Percentiles rank a stretch among this genome's conserved stretches.
These are phyloP conservation scores for Fagus crenata DNA, from an alignment of 306 rosid species.

Conservation along the genomic window DNA sequence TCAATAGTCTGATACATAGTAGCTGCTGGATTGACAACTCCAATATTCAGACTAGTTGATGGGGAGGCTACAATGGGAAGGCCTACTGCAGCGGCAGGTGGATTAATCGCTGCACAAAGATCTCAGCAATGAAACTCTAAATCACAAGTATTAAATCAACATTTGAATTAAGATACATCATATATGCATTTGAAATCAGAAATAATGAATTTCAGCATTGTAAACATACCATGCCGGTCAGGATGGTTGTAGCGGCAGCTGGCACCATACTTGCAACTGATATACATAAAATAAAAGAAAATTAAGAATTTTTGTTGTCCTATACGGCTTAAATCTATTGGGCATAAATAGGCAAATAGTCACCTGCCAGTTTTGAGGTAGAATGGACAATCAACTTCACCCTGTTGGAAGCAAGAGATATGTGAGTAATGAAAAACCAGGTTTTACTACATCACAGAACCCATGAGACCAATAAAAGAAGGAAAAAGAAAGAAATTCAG, in stretches of 20 bases:
- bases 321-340: constrained; percentile 20
- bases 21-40: constrained; percentile 60
- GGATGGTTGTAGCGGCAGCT: constrained; percentile 97
- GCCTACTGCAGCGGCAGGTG: constrained; percentile 53
- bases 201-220: constrained; percentile 29
- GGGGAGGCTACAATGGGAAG: constrained; percentile 55
- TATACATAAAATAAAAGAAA: constrained; percentile 32
- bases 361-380: constrained; percentile 99
- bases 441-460: constrained; percentile 12
- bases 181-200: constrained; percentile 14
- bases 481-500: constrained; percentile 6
- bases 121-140: constrained; percentile 13
- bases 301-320: constrained; percentile 25
- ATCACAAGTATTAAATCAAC: constrained; percentile 11
- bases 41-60: constrained; percentile 65
- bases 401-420: constrained; percentile 56
- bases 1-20: constrained; percentile 76
- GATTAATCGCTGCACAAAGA: constrained; percentile 58
- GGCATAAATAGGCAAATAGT: constrained; percentile 21
- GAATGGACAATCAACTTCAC: constrained; percentile 96
- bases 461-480: constrained; percentile 3
- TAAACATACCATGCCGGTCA: constrained; percentile 66
- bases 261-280: constrained; percentile 92
- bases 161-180: constrained; percentile 3
- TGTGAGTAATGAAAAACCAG: constrained; percentile 14